phyloP scores from a whole-genome alignment of 345 rosid species.

The Carallia brachiata region DNA sequence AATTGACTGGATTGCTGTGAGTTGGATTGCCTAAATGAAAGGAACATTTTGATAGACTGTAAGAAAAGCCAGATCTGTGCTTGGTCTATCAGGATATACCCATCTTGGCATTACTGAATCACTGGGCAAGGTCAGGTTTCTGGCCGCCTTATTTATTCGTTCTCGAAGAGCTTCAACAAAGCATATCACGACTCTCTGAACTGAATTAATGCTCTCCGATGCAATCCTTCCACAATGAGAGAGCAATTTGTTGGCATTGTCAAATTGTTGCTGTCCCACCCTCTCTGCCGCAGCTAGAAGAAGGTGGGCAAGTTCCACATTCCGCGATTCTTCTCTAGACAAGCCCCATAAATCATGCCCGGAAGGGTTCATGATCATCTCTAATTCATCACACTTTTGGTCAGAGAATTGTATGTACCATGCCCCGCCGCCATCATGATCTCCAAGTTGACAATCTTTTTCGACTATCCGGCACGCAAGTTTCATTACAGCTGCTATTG shows the following conservation, averaged over 20 bases:
- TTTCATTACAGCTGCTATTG: neutral
- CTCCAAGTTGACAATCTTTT: conserved; percentile 44
- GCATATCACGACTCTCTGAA: conserved; percentile 40
- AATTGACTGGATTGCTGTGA: conserved; percentile 43
- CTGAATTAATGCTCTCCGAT: conserved; percentile 35
- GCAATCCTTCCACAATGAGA: conserved; percentile 47
- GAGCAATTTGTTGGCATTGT: conserved; percentile 46
- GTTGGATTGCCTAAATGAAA: conserved; percentile 34
- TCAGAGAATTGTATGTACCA: conserved; percentile 43
- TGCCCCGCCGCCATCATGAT: conserved; percentile 45
- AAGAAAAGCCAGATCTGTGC: conserved; percentile 14
- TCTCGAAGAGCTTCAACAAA: conserved; percentile 48
- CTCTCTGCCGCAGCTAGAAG: conserved; percentile 61
- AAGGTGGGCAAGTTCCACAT: conserved; percentile 51
- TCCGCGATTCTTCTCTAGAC: conserved; percentile 45
- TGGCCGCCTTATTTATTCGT: conserved; percentile 37
- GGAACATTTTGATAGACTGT: conserved; percentile 31
- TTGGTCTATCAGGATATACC: conserved; percentile 6
- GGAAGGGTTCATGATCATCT: conserved; percentile 42
- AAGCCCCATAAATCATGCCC: conserved; percentile 44
- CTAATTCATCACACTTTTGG: conserved; percentile 36
- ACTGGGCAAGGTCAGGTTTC: conserved; percentile 7
- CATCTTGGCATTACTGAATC: no score
- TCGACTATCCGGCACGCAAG: neutral
- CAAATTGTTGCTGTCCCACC: conserved; percentile 44